Evolutionary conservation across 139 green algal genomes (phyloP).

Genomic region (Picochlorum sp.): DNA sequence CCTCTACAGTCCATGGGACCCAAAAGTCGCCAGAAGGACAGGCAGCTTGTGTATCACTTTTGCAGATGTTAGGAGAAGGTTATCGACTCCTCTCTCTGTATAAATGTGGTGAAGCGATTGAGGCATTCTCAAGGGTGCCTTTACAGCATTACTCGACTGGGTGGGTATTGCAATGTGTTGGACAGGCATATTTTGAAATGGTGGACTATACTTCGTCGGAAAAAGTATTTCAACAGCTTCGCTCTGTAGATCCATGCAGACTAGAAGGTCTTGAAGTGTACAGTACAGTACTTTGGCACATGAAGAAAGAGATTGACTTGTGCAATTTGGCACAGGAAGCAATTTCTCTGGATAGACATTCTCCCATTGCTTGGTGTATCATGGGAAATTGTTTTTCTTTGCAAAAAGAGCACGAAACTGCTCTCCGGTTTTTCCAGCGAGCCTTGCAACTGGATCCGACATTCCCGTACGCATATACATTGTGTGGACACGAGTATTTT

Average conservation of each 20-base stretch:
- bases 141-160: slow-evolving; percentile 58
- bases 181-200: slow-evolving; percentile 72
- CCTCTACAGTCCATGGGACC: slow-evolving; percentile 2
- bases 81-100: slow-evolving; percentile 62
- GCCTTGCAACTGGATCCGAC: slow-evolving; percentile 73
- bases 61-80: slow-evolving; percentile 49
- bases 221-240: slow-evolving; percentile 51
- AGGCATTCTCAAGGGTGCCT: slow-evolving; percentile 49
- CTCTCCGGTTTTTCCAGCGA: slow-evolving; percentile 77
- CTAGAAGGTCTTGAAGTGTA: slow-evolving; percentile 83
- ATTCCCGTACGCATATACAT: slow-evolving; percentile 83
- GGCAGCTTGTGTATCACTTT: slow-evolving; percentile 38
- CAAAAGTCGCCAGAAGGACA: slow-evolving; percentile 14
- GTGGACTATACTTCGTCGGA: slow-evolving; percentile 75
- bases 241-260: slow-evolving; percentile 43
- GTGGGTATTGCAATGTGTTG: slow-evolving; percentile 72
- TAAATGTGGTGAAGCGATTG: slow-evolving; percentile 56
- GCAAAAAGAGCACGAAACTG: slow-evolving; percentile 83
- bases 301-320: slow-evolving; percentile 80
- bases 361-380: slow-evolving; percentile 76
- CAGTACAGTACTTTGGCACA: slow-evolving; percentile 92
- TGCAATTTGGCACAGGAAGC: slow-evolving; percentile 76
- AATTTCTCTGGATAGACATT: slow-evolving; percentile 68
- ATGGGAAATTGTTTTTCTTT: slow-evolving; percentile 90
- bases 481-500: slow-evolving; percentile 86